Evolutionary conservation across 768 basidiomycete species (phyloP).

Genomic region (Boletus rex-veris): DNA sequence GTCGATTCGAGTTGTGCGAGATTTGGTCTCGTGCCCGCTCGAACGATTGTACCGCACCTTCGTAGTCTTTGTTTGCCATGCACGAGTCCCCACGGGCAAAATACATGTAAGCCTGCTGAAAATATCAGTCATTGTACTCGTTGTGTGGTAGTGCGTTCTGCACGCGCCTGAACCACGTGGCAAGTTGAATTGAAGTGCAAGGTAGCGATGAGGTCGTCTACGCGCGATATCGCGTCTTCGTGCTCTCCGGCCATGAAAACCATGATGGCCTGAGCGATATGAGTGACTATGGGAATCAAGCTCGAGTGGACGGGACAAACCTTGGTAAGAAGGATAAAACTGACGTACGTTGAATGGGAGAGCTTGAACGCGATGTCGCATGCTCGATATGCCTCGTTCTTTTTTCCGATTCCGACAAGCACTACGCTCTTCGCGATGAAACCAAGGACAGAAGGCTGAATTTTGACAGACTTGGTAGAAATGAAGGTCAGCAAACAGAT

Average conservation of each 20-base stretch:
- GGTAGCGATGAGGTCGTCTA: background rate
- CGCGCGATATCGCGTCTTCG: background rate
- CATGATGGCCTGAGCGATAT: background rate
- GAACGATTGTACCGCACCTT: background rate
- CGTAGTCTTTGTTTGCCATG: background rate
- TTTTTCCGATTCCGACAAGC: background rate
- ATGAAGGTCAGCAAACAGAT: background rate
- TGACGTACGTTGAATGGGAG: background rate
- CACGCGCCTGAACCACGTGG: background rate
- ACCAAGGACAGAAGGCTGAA: background rate
- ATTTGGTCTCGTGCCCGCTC: background rate
- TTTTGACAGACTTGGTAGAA: background rate
- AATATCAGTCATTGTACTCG: background rate
- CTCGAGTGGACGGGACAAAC: background rate
- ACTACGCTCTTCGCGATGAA: background rate
- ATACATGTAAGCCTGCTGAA: background rate
- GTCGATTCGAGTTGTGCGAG: background rate
- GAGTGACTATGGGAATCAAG: background rate
- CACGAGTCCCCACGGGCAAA: background rate
- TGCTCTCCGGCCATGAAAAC: background rate
- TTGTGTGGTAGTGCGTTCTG: background rate
- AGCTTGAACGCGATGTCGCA: background rate
- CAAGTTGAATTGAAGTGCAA: background rate
- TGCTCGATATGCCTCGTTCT: background rate
- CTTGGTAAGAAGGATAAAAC: background rate